Evolutionary conservation across 1,284 basidiomycete species (phyloP).

Genomic region (Apiotrichum akiyoshidainum): DNA sequence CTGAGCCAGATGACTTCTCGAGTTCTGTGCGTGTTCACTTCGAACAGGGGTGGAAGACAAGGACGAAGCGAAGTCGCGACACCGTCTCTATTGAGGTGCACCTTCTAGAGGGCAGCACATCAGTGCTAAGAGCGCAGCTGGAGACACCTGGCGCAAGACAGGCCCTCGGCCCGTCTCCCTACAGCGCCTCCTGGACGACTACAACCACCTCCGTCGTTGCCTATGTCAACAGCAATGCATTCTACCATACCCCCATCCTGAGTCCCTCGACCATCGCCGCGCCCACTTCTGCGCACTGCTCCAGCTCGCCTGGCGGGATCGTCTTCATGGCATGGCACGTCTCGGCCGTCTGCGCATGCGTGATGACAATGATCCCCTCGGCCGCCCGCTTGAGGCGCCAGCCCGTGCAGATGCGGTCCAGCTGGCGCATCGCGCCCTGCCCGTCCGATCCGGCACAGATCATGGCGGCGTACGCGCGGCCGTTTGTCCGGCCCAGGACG

Average conservation of each 20-base stretch:
- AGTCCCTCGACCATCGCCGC: constrained; percentile 18
- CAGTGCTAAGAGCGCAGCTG: no score
- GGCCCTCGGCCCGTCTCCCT: no score
- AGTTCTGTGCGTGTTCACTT: no score
- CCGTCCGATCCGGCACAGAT: constrained; percentile 22
- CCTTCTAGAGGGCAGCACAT: no score
- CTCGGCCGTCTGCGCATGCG: constrained; percentile 18
- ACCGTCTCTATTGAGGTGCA: no score
- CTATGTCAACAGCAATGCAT: no score
- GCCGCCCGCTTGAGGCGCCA: constrained; percentile 17
- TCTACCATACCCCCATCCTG: constrained; percentile 16
- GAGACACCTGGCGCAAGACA: no score
- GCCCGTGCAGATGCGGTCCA: constrained; percentile 16
- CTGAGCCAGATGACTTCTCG: no score
- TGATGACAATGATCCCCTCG: constrained; percentile 15
- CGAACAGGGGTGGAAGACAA: no score
- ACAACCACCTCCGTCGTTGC: no score
- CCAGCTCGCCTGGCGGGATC: constrained; percentile 6
- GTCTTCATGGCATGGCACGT: constrained; percentile 13
- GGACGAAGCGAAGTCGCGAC: no score
- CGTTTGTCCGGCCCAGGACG: constrained; percentile 14
- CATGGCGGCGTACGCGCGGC: constrained; percentile 18
- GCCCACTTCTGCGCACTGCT: constrained; percentile 14
- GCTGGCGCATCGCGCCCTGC: constrained; percentile 13
- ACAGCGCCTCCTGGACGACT: no score